phyloP scores from a whole-genome alignment of 345 rosid genomes.

The Carallia pectinifolia region DNA sequence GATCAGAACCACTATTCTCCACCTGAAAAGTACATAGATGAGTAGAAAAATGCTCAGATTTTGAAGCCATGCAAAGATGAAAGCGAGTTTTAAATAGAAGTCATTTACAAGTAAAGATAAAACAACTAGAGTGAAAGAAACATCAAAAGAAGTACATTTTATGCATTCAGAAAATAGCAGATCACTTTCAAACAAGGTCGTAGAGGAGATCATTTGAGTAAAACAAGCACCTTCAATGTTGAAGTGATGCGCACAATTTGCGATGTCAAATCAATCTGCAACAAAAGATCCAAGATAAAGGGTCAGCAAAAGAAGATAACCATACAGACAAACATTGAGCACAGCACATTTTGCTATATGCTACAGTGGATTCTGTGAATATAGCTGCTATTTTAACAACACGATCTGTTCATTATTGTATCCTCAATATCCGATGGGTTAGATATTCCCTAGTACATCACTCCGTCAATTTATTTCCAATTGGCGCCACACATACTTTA shows the following conservation, averaged over 20 bases:
- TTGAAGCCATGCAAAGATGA: not conserved
- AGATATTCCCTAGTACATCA: too few species aligned
- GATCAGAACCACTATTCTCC: conserved; percentile 61
- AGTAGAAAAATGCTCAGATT: not conserved
- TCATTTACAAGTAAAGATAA: too few species aligned
- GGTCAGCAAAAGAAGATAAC: conserved; percentile 8
- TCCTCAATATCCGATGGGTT: too few species aligned
- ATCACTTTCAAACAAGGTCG: not conserved
- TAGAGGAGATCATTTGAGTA: not conserved
- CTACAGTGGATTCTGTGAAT: too few species aligned
- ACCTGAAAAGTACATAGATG: conserved; percentile 36
- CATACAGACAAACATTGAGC: not conserved
- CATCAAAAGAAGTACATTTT: not conserved
- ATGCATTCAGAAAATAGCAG: too few species aligned
- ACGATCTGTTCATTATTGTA: too few species aligned
- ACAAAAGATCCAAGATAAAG: not conserved
- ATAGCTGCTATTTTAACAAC: too few species aligned
- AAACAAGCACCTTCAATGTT: conserved; percentile 60
- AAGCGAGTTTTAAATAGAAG: not conserved
- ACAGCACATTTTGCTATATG: too few species aligned
- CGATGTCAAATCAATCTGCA: conserved; percentile 88
- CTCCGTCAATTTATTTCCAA: too few species aligned
- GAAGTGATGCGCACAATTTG: conserved; percentile 68
- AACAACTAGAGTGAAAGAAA: not conserved
- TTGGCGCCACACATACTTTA: too few species aligned